Evolutionary conservation across 2,329 filamentous ascomycete species (phyloP).

Genomic region (Calonectria pteridis): DNA sequence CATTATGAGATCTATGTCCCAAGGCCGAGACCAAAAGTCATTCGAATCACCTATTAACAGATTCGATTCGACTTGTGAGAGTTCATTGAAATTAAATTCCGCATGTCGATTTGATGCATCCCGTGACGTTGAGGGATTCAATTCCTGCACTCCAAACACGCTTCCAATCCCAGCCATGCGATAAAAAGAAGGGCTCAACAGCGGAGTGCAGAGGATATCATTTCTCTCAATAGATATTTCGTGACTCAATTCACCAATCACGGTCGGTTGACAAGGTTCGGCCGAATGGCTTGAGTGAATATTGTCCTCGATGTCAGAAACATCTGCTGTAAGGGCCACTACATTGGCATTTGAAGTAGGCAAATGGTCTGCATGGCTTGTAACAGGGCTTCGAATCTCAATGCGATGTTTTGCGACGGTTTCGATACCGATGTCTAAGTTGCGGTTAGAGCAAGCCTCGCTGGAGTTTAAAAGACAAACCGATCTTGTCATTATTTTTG

Average conservation of each 20-base stretch:
- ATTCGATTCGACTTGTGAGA: not conserved
- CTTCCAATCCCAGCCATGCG: not conserved
- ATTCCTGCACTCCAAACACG: not conserved
- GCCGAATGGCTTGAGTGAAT: too few species aligned
- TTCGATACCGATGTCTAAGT: not conserved
- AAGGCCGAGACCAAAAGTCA: too few species aligned
- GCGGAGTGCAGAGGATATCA: not conserved
- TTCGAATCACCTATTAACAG: not conserved
- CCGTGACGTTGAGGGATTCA: too few species aligned
- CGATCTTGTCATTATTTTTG: not conserved
- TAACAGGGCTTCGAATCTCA: not conserved
- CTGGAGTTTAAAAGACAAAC: not conserved
- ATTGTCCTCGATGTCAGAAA: not conserved
- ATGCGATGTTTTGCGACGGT: not conserved
- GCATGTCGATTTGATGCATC: too few species aligned
- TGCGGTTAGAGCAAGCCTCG: not conserved
- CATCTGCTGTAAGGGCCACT: too few species aligned
- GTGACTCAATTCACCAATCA: not conserved
- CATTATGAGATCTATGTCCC: not conserved
- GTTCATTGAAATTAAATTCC: too few species aligned
- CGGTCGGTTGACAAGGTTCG: not conserved
- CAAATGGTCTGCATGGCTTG: not conserved
- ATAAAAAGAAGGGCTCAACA: not conserved
- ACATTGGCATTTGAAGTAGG: not conserved
- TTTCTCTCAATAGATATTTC: not conserved